These are phyloP conservation scores for Phalaenopsis aphrodite DNA, from an alignment of 106 monocot species.

Conservation along the genomic window DNA sequence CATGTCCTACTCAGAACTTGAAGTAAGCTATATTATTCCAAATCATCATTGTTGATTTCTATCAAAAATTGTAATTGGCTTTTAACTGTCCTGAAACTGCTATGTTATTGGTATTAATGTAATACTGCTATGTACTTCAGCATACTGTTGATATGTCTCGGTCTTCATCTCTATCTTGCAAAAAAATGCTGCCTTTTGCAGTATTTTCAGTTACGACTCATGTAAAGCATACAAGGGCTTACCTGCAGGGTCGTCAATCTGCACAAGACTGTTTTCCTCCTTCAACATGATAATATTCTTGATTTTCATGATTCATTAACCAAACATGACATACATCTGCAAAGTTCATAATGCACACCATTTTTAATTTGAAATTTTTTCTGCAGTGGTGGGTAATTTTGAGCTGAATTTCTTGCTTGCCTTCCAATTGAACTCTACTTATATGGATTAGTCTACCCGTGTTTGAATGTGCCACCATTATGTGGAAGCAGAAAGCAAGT, in stretches of 20 bases:
- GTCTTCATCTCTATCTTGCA: background rate
- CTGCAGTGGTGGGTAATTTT: background rate
- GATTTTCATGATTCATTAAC: background rate
- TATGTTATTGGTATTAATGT: background rate
- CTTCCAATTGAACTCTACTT: background rate
- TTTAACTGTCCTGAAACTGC: background rate
- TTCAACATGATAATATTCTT: background rate
- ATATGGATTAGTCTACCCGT: background rate
- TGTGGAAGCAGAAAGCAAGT: background rate
- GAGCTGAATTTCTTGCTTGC: background rate
- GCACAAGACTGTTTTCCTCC: background rate
- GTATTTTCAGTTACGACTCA: background rate
- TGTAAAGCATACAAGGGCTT: background rate
- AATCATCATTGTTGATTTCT: background rate
- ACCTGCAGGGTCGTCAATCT: background rate
- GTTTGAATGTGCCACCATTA: too few relatives aligned
- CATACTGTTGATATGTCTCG: background rate
- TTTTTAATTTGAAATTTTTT: background rate
- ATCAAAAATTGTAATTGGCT: background rate
- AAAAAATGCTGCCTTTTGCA: background rate
- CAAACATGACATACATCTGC: background rate
- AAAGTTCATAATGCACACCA: background rate
- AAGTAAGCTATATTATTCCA: constrained; percentile 39
- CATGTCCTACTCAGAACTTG: constrained; percentile 91
- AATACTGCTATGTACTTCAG: background rate